A percentile compares a stretch with the other conserved stretches of the same genome.
Evolutionary conservation across 768 basidiomycete species (phyloP).

Genomic region (Polyporus arcularius): DNA sequence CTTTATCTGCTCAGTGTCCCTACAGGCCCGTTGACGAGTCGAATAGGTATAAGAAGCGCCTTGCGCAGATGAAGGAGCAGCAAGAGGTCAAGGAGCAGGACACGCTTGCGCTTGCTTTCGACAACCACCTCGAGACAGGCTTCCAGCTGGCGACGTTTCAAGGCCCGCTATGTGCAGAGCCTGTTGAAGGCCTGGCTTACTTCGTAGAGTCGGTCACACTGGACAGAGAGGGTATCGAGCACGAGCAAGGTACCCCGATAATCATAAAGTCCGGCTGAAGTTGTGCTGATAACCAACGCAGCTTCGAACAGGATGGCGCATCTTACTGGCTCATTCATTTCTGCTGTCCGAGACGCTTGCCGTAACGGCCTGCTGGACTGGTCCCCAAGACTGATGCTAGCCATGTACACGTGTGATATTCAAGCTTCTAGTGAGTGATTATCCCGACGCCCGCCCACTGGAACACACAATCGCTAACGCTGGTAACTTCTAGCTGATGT

Average conservation of each 20-base stretch:
- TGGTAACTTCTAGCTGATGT: constrained; percentile 72
- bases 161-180: constrained; percentile 94
- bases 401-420: constrained; percentile 99
- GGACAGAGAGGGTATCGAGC: constrained; percentile 57
- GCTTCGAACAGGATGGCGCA: constrained; percentile 82
- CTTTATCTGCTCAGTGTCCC: too few species aligned
- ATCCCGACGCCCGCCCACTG: not conserved
- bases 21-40: not conserved
- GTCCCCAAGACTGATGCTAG: constrained; percentile 95
- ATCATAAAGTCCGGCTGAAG: not conserved
- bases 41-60: constrained; percentile 51
- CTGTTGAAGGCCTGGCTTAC: constrained; percentile 90
- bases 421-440: constrained; percentile 86
- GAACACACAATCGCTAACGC: constrained; percentile 18
- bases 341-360: constrained; percentile 87
- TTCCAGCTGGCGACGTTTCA: constrained; percentile 95
- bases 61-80: constrained; percentile 38
- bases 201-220: constrained; percentile 79
- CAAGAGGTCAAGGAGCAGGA: constrained; percentile 35
- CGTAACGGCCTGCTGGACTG: constrained; percentile 90
- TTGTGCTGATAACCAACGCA: constrained; percentile 29
- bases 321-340: constrained; percentile 87
- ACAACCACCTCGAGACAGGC: constrained; percentile 84
- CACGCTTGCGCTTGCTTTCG: constrained; percentile 55
- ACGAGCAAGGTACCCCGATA: constrained; percentile 61